Evolutionary conservation across 495 filamentous ascomycete species (phyloP).

Genomic region (Penicillium daleae): DNA sequence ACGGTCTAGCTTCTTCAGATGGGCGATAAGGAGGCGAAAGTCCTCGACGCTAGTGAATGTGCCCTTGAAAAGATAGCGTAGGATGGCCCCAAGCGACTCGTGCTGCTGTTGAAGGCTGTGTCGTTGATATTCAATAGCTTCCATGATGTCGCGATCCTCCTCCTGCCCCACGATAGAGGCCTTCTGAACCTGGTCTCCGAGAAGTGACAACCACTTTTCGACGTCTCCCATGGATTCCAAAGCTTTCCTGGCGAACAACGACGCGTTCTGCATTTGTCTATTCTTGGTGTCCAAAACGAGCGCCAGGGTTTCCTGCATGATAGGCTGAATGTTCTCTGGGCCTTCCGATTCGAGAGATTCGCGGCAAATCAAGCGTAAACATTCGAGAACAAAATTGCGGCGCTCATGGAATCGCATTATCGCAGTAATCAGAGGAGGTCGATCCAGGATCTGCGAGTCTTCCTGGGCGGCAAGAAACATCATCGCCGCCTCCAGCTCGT

Average conservation of each 20-base stretch:
- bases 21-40: conserved; percentile 67
- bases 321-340: conserved; percentile 42
- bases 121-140: conserved; percentile 74
- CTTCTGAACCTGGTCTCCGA: conserved; percentile 73
- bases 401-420: conserved; percentile 84
- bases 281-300: conserved; percentile 52
- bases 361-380: conserved; percentile 74
- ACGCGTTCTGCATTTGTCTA: conserved; percentile 47
- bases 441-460: conserved; percentile 65
- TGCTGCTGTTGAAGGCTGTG: conserved; percentile 80
- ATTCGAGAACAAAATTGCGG: conserved; percentile 77
- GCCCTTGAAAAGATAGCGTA: conserved; percentile 76
- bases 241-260: conserved; percentile 68
- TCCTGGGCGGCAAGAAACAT: conserved; percentile 71
- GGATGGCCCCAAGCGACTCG: conserved; percentile 77
- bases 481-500: conserved; percentile 81
- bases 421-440: conserved; percentile 69
- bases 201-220: conserved; percentile 68
- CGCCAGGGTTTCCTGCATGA: conserved; percentile 47
- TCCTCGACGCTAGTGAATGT: conserved; percentile 69
- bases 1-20: conserved; percentile 68
- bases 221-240: conserved; percentile 72
- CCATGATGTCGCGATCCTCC: conserved; percentile 60
- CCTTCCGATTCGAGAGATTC: conserved; percentile 63
- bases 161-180: conserved; percentile 67